These are phyloP conservation scores for Xerocomellus chrysenteron DNA, from an alignment of 768 basidiomycete species.

Conservation along the genomic window DNA sequence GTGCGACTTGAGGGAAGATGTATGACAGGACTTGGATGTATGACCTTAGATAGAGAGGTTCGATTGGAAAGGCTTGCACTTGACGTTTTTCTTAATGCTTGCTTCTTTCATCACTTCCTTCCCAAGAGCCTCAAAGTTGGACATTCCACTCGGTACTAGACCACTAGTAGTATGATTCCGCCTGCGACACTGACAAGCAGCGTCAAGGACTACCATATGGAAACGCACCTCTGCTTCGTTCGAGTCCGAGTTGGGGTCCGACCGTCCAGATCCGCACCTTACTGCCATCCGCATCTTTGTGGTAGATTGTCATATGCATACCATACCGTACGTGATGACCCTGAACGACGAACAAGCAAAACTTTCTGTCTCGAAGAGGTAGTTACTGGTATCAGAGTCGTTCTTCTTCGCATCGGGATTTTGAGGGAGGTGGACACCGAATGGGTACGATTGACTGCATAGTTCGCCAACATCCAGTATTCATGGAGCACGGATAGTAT, in stretches of 20 bases:
- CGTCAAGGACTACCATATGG: background rate
- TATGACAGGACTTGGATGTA: too few relatives aligned
- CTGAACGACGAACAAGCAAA: conserved; percentile 89
- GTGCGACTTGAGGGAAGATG: too few relatives aligned
- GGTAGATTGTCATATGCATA: conserved; percentile 75
- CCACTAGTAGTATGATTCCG: conserved; percentile 49
- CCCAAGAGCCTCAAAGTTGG: conserved; percentile 68
- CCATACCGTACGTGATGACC: conserved; percentile 82
- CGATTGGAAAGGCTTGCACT: too few relatives aligned
- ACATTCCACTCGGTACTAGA: conserved; percentile 60
- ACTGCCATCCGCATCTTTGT: conserved; percentile 36
- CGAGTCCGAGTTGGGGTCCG: conserved; percentile 65
- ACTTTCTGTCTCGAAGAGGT: conserved; percentile 86
- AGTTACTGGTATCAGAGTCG: conserved; percentile 47
- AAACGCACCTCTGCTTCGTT: conserved; percentile 84
- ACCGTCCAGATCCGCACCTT: conserved; percentile 77
- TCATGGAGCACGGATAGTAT: too few relatives aligned
- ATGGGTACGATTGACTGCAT: conserved; percentile 41
- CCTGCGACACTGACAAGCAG: conserved; percentile 63
- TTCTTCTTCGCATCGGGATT: conserved; percentile 27
- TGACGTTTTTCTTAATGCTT: conserved; percentile 57
- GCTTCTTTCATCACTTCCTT: conserved; percentile 97
- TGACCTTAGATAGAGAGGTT: too few relatives aligned
- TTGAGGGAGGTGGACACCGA: conserved; percentile 47
- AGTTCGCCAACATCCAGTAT: too few relatives aligned